Base-by-base conservation (phyloP, 1,284 basidiomycete genomes). In the Tausonia pullulans region DNA sequence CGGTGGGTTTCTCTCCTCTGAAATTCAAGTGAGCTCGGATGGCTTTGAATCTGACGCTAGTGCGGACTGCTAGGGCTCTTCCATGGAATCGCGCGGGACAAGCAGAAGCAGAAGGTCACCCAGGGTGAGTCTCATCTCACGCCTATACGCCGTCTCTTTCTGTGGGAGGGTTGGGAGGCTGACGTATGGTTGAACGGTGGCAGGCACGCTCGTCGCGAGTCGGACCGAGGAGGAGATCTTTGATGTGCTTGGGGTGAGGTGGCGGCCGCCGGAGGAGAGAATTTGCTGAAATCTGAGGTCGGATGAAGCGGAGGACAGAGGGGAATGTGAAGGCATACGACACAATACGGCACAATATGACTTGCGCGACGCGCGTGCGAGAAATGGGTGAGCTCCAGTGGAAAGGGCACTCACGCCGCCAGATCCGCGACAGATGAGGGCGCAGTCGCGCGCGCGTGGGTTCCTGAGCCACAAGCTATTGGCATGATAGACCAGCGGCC, bases 221-320 rank as follows among this genome's bases (percentile, higher is more conserved):
- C 82, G 85, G 71, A 90, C 86, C 0, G 92, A 94, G 75, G 78
- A 84, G 71, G 88, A 91, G 69, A 92, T 95, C 45, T 90, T 94
- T 69, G 76, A 80, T 39, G 84, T 85, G 43, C 76, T 95, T 46
- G 81, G 81, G 43, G 69, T 78, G 5, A 64, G 75, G 13, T 75
- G 72, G 74, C 67, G 76, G 69, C 54, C 62, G 16, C 68, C 68
- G 4, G n/a, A 61, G 14, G 40, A 61, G 51, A n/a, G 60, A 44
- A 53, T 58, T n/a, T 63, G 62, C n/a, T 63, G 61, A 62, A 10
- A 27, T 27, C 27, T 27, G 27, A 27, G 27, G 27, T 27, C 27
- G 27, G 27, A 27, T 27, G 27, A 27, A 27, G 27, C 27, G 27
- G 27, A 27, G 27, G 27, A 27, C 27, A 2, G 27, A 27, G 27